Percentiles rank a stretch among this genome's conserved stretches.
Conservation (phyloP, 1,139 yeast species). For the Geotrichum citri-aurantii region DNA sequence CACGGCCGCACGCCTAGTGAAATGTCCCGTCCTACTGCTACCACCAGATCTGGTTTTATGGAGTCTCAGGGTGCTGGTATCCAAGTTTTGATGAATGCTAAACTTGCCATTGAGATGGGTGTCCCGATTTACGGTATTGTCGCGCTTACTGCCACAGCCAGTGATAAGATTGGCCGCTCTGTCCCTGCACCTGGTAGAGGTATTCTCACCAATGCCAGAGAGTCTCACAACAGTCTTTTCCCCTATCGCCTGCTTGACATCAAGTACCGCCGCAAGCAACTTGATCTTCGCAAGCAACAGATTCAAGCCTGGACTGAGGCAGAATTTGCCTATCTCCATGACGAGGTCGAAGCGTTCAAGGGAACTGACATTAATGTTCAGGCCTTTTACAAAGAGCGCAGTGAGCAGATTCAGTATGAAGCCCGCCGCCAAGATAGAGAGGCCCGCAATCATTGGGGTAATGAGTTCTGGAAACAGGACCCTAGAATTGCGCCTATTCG, state of each 20-base stretch:
- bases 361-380: conserved; percentile 42
- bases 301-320: conserved; percentile 78
- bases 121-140: conserved; percentile 95
- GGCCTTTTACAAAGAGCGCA: conserved; percentile 68
- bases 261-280: conserved; percentile 90
- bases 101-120: conserved; percentile 92
- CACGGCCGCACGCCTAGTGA: conserved; percentile 97
- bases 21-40: conserved; percentile 97
- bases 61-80: conserved; percentile 99
- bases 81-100: conserved; percentile 92
- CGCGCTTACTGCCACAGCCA: conserved; percentile 92
- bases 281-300: conserved; percentile 70
- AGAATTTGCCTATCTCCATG: conserved; percentile 66
- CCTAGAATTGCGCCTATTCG: conserved; percentile 94
- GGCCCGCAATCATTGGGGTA: conserved; percentile 94
- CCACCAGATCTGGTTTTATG: conserved; percentile 96
- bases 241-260: conserved; percentile 78
- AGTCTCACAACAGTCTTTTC: conserved; percentile 76
- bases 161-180: conserved; percentile 97
- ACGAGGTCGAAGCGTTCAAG: conserved; percentile 59
- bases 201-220: conserved; percentile 95
- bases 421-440: conserved; percentile 77
- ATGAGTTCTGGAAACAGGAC: conserved; percentile 83
- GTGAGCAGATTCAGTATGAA: conserved; percentile 81
- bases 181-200: conserved; percentile 99